These are phyloP conservation scores for Arabidopsis suecica DNA, from an alignment of 345 rosid genomes.

Conservation along the genomic window DNA sequence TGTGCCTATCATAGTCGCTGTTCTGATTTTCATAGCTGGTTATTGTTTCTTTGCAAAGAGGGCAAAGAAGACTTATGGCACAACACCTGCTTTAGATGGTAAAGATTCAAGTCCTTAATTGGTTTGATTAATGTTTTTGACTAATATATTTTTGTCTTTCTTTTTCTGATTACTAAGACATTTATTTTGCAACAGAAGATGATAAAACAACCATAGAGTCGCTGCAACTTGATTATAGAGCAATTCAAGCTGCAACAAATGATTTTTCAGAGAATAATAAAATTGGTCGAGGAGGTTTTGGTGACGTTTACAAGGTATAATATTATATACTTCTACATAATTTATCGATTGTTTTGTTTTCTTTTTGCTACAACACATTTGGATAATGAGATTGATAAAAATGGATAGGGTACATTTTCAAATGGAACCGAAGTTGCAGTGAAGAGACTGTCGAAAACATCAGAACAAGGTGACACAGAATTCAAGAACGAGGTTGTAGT, in stretches of 20 bases:
- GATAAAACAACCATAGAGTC: conserved; percentile 49
- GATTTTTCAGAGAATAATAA: conserved; percentile 53
- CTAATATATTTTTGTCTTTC: not conserved
- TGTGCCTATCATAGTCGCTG: conserved; percentile 35
- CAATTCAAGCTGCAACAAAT: conserved; percentile 55
- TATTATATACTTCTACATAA: too few species aligned
- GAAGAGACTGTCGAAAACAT: conserved; percentile 31
- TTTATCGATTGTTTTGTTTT: not conserved
- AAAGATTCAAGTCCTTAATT: conserved; percentile 1
- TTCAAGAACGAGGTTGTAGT: conserved; percentile 36
- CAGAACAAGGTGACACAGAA: conserved; percentile 32
- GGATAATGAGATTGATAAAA: not conserved
- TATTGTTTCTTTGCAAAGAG: conserved; percentile 47
- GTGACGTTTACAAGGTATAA: conserved; percentile 64
- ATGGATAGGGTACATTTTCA: conserved; percentile 5
- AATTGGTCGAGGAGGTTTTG: conserved; percentile 75
- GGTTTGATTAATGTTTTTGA: not conserved
- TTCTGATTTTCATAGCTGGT: conserved; percentile 44
- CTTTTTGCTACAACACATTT: not conserved
- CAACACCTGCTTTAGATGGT: conserved; percentile 45
- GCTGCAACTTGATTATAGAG: conserved; percentile 50
- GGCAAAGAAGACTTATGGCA: conserved; percentile 34
- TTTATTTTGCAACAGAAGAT: conserved; percentile 33
- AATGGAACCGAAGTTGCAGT: conserved; percentile 35
- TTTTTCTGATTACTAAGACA: not conserved